Base-by-base conservation (phyloP, 2,329 filamentous ascomycete species). In the Cladosporium sp. region DNA sequence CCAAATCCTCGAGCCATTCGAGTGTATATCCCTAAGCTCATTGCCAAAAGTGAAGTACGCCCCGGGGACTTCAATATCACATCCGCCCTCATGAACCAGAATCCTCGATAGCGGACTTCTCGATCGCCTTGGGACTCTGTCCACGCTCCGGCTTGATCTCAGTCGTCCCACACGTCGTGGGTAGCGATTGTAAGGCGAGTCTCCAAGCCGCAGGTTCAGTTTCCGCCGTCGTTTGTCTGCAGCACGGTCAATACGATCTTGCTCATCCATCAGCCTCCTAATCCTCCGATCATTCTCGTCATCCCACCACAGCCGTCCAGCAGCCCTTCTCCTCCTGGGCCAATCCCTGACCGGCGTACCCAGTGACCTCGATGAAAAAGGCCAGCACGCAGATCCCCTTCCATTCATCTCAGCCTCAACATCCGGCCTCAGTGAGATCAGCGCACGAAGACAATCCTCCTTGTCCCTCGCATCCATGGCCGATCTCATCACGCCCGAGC, bases 381-480 rank as follows among this genome's bases (percentile, higher is more conserved):
- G 42, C 40, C 28, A 12, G 40, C 52, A 55, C 12, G 34, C 32
- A 9, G 28, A 20, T 15, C 40, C 52, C 13, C 52, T 37, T 7
- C 40, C 40, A 9, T 32, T 32, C 34, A 57, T 20, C 45, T 57
- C 55, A 35, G 32, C 47, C 13, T 51, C 9, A 6, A 57, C 25
- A 15, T 45, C 55, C 13, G 55, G 55, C 12, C 55, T 22, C 25
- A 35, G 15, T 12, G 45, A 19, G 7, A 44, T 4, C 24, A 57
- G 13, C 2, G 36, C 39, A 20, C 45, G 44, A 25, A 57, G 17
- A 28, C 55, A 57, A 2, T 50, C 37, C 2, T 57, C 45, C 24
- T 57, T 57, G n/a, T 57, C 55, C 36, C 48, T 51, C 1, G n/a
- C 15, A 15, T 50, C 47, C 45, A 57, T 57, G 19, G 24, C 50